Evolutionary conservation across 768 basidiomycete genomes (phyloP).

Genomic region (Lepiota venenata): DNA sequence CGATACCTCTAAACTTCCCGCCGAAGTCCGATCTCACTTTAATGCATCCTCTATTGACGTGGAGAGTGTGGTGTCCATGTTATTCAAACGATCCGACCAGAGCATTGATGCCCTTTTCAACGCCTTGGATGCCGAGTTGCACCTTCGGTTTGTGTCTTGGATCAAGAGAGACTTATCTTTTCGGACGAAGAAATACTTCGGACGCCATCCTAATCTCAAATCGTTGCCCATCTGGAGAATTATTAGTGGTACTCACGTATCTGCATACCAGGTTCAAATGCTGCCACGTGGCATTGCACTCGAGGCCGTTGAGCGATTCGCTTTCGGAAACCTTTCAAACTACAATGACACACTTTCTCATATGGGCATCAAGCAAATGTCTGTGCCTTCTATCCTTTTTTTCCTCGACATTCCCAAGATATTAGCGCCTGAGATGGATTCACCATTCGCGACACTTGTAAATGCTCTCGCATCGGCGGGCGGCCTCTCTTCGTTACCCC

Average conservation of each 20-base stretch:
- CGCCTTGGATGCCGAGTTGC: neutral
- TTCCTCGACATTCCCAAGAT: slow-evolving; percentile 4
- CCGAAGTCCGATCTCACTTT: slow-evolving; percentile 11
- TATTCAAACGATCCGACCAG: neutral
- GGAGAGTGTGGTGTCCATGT: neutral
- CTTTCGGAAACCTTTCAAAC: neutral
- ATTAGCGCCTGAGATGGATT: slow-evolving; percentile 15
- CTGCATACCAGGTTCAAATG: slow-evolving; percentile 4
- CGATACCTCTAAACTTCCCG: slow-evolving; percentile 15
- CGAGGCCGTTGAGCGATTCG: slow-evolving; percentile 3
- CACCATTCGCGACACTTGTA: slow-evolving; percentile 7
- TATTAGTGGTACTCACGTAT: neutral
- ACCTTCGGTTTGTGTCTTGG: neutral
- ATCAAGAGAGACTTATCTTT: neutral
- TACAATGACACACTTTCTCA: neutral
- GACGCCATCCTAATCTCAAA: neutral
- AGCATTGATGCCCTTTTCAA: neutral
- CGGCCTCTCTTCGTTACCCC: slow-evolving; percentile 13
- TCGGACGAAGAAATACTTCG: neutral
- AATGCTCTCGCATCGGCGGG: neutral
- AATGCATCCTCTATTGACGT: neutral
- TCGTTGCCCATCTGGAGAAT: slow-evolving; percentile 4
- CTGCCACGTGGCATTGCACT: slow-evolving; percentile 5
- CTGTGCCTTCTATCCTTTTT: neutral
- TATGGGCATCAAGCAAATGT: neutral